phyloP scores from a whole-genome alignment of 129 eudicot genomes.

The Flaveria ramosissima region DNA sequence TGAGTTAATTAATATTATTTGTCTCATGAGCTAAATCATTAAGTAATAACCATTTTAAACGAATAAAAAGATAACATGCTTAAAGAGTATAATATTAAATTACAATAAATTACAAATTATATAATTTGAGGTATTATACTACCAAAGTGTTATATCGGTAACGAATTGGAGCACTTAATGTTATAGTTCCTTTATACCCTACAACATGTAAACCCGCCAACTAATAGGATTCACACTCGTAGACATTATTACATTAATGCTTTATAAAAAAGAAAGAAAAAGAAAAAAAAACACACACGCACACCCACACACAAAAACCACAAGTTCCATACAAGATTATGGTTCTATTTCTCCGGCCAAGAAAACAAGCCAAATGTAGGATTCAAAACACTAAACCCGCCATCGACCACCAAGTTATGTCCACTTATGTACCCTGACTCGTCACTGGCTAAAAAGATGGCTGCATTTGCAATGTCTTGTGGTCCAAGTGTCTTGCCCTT shows the following conservation, averaged over 20 bases:
- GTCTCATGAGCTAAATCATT: too few species aligned
- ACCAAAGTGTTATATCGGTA: too few species aligned
- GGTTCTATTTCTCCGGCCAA: background rate
- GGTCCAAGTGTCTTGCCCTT: constrained; percentile 31
- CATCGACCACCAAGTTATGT: constrained; percentile 48
- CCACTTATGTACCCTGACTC: constrained; percentile 54
- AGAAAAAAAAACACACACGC: background rate
- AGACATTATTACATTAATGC: background rate
- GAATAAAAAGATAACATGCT: too few species aligned
- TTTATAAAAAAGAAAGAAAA: background rate
- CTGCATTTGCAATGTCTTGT: constrained; percentile 45
- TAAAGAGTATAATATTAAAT: too few species aligned
- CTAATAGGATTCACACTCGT: background rate
- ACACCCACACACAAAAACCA: background rate
- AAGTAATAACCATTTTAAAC: too few species aligned
- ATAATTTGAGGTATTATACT: too few species aligned
- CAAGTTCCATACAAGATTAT: background rate
- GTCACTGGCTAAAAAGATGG: constrained; percentile 51
- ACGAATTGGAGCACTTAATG: too few species aligned
- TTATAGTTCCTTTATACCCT: too few species aligned
- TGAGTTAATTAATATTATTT: too few species aligned
- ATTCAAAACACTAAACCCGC: constrained; percentile 38
- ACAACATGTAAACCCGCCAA: too few species aligned
- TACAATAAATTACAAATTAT: too few species aligned
- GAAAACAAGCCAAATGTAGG: constrained; percentile 31